Percentiles rank a stretch among this genome's conserved stretches.
phyloP scores from a whole-genome alignment of 345 rosid genomes.

The Pistacia vera region DNA sequence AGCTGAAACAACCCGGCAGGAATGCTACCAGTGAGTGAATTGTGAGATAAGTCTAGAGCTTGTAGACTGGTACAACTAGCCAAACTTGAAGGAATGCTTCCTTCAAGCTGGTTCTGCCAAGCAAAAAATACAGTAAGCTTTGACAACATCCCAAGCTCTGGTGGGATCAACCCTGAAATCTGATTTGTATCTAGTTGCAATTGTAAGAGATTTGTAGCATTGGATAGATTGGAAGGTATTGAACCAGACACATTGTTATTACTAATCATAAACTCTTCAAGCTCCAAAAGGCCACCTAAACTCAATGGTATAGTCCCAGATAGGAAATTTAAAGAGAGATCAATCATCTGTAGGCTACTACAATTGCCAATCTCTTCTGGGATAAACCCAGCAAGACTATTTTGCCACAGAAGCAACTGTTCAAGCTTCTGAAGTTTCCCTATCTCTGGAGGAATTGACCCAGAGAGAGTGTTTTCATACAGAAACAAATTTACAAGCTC shows the following conservation, averaged over 20 bases:
- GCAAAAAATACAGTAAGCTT: constrained; percentile 73
- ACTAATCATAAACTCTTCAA: constrained; percentile 89
- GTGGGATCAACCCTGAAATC: constrained; percentile 83
- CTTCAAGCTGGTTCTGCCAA: constrained; percentile 95
- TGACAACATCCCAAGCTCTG: constrained; percentile 67
- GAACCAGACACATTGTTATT: constrained; percentile 86
- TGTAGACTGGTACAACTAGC: constrained; percentile 64
- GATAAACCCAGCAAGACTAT: constrained; percentile 69
- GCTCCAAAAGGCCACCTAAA: constrained; percentile 56
- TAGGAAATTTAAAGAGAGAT: constrained; percentile 76
- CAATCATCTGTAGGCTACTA: constrained; percentile 63
- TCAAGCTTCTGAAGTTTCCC: constrained; percentile 77
- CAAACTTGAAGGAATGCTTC: constrained; percentile 80
- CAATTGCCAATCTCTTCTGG: constrained; percentile 93
- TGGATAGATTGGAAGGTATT: constrained; percentile 67
- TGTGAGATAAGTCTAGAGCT: constrained; percentile 79
- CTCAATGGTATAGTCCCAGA: constrained; percentile 76
- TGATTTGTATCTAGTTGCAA: constrained; percentile 84
- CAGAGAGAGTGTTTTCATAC: constrained; percentile 80
- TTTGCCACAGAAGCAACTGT: constrained; percentile 75
- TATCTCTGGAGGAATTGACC: constrained; percentile 71
- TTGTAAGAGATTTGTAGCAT: constrained; percentile 66
- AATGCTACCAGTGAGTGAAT: constrained; percentile 73
- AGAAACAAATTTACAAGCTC: constrained; percentile 81
- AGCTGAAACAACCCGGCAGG: constrained; percentile 81